Percentiles rank a stretch among this genome's conserved stretches.
phyloP scores from a whole-genome alignment of 371 early-diverging fungal species.

The Apophysomyces elegans region DNA sequence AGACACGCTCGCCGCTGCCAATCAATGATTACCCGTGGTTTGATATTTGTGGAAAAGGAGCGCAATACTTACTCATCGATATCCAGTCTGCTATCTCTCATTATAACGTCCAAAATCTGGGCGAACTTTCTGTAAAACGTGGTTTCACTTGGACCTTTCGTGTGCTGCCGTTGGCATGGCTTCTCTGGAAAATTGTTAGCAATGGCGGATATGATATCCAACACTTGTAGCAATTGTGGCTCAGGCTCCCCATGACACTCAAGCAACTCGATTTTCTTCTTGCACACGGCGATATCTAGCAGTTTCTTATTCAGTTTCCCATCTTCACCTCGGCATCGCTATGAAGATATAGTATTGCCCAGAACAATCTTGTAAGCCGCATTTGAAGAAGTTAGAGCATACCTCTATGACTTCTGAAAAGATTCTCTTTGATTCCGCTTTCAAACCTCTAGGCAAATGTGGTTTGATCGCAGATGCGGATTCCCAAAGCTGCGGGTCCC shows the following conservation, averaged over 20 bases:
- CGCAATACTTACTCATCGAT: constrained; percentile 12
- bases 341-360: background rate
- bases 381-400: background rate
- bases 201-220: constrained; percentile 7
- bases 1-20: constrained; percentile 13
- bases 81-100: constrained; percentile 10
- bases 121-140: constrained; percentile 13
- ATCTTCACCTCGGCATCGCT: too few relatives aligned
- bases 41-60: too few relatives aligned
- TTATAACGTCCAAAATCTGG: constrained; percentile 2
- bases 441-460: background rate
- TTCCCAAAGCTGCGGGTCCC: too few relatives aligned
- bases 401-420: constrained; percentile 10
- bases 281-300: too few relatives aligned
- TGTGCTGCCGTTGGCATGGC: background rate
- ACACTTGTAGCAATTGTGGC: background rate
- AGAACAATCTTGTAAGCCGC: background rate
- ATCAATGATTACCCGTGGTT: background rate
- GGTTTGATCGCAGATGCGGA: background rate
- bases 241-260: background rate
- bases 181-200: constrained; percentile 8
- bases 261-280: too few relatives aligned
- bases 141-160: background rate
- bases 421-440: background rate
- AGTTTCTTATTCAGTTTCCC: too few relatives aligned